These are phyloP conservation scores for Trypanosoma lewisi DNA, from an alignment of 208 protist genomes.

Conservation along the genomic window DNA sequence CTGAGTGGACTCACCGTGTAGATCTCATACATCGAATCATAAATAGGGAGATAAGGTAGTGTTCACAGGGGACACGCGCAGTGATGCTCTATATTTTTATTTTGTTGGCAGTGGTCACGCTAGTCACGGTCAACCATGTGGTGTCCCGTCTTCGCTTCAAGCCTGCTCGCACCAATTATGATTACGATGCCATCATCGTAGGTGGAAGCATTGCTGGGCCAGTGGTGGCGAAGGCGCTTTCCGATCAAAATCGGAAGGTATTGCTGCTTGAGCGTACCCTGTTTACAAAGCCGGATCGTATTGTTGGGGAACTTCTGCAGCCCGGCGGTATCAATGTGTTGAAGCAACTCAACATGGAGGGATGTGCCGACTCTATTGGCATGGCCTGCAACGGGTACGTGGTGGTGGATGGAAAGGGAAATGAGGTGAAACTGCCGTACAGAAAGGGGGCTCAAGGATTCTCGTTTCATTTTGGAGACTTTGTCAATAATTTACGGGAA, in stretches of 20 bases:
- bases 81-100: slow-evolving; percentile 40
- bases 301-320: slow-evolving; percentile 96
- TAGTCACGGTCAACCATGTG: slow-evolving; percentile 57
- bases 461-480: slow-evolving; percentile 93
- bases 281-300: slow-evolving; percentile 91
- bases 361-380: slow-evolving; percentile 83
- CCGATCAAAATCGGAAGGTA: slow-evolving; percentile 81
- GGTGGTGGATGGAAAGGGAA: slow-evolving; percentile 67
- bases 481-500: slow-evolving; percentile 87
- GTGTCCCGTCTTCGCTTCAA: slow-evolving; percentile 42
- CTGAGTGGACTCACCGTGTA: no score
- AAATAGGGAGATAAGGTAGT: neutral
- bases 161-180: slow-evolving; percentile 56
- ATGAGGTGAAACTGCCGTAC: slow-evolving; percentile 77
- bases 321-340: slow-evolving; percentile 90
- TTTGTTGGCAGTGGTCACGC: slow-evolving; percentile 33
- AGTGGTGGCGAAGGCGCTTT: slow-evolving; percentile 87
- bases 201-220: slow-evolving; percentile 90
- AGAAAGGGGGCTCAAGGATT: slow-evolving; percentile 46
- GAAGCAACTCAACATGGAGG: slow-evolving; percentile 82
- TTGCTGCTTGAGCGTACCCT: slow-evolving; percentile 89
- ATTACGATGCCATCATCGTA: slow-evolving; percentile 91
- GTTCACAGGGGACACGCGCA: no score
- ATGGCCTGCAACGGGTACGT: slow-evolving; percentile 86
- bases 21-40: no score